Evolutionary conservation across 768 basidiomycete species (phyloP).

Genomic region (Coprinopsis sp.): DNA sequence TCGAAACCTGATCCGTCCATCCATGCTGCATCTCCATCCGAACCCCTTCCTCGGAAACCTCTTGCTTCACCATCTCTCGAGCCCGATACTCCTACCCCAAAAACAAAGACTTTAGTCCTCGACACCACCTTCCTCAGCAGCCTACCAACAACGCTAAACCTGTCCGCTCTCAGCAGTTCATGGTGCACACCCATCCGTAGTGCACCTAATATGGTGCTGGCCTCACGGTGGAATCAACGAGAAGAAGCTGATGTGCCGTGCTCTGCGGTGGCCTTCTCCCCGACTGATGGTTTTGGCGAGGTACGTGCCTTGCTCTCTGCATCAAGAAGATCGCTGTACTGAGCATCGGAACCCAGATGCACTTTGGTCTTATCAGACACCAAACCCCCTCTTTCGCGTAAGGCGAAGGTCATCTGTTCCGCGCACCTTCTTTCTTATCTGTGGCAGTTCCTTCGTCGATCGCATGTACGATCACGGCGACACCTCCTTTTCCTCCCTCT

Average conservation of each 20-base stretch:
- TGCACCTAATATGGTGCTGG: no score
- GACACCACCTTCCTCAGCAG: background rate
- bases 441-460: no score
- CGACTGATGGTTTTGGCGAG: background rate
- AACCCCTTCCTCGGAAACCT: background rate
- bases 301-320: background rate
- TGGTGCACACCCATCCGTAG: conserved; percentile 2
- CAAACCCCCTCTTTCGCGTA: no score
- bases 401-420: no score
- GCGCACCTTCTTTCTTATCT: no score
- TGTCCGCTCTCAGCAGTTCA: background rate
- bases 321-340: background rate
- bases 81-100: background rate
- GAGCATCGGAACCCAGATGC: background rate
- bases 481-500: no score
- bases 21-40: background rate
- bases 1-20: no score
- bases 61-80: background rate
- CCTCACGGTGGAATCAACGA: no score
- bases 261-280: conserved; percentile 1
- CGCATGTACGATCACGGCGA: no score
- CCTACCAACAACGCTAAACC: background rate
- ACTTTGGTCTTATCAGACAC: background rate
- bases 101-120: background rate
- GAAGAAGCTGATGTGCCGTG: conserved; percentile 4